These are phyloP conservation scores for Cadophora sp. DNA, from an alignment of 2,329 filamentous ascomycete species.

Conservation along the genomic window DNA sequence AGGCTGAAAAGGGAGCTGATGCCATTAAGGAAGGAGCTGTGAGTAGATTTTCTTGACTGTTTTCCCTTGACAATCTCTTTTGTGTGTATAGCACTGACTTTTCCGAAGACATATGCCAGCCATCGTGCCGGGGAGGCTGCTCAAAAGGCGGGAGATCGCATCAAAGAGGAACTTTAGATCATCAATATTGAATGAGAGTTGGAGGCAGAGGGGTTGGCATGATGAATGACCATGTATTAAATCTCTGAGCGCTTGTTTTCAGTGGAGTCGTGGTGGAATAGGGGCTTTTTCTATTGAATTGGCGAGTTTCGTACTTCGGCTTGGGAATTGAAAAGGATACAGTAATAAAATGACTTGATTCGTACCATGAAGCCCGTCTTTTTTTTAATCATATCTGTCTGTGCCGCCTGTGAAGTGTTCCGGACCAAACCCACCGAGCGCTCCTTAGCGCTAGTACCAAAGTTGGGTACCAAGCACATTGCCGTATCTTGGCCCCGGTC, in stretches of 20 bases:
- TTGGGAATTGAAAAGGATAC: slow-evolving; percentile 19
- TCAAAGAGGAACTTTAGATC: slow-evolving; percentile 46
- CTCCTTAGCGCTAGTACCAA: not conserved
- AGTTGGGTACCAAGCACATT: not conserved
- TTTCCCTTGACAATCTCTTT: no score
- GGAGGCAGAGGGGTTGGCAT: slow-evolving; percentile 4
- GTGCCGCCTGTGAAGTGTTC: not conserved
- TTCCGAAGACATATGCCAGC: slow-evolving; percentile 38
- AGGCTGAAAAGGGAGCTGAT: slow-evolving; percentile 55
- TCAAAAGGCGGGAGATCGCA: slow-evolving; percentile 42
- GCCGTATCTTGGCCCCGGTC: not conserved
- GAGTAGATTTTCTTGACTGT: not conserved
- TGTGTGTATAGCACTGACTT: no score
- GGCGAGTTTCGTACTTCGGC: slow-evolving; percentile 8
- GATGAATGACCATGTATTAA: slow-evolving; percentile 11
- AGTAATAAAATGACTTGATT: slow-evolving; percentile 8
- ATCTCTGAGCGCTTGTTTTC: slow-evolving; percentile 23
- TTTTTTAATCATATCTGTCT: no score
- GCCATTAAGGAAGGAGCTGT: slow-evolving; percentile 43
- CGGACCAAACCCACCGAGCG: not conserved
- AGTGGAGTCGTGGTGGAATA: slow-evolving; percentile 19
- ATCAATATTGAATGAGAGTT: not conserved
- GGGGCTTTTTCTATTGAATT: slow-evolving; percentile 12
- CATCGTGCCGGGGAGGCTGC: slow-evolving; percentile 46
- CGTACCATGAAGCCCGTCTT: no score